Percentiles rank a stretch among this genome's conserved stretches.
Conservation (phyloP, 2,329 filamentous ascomycete genomes). For the Penicillium sp. region DNA sequence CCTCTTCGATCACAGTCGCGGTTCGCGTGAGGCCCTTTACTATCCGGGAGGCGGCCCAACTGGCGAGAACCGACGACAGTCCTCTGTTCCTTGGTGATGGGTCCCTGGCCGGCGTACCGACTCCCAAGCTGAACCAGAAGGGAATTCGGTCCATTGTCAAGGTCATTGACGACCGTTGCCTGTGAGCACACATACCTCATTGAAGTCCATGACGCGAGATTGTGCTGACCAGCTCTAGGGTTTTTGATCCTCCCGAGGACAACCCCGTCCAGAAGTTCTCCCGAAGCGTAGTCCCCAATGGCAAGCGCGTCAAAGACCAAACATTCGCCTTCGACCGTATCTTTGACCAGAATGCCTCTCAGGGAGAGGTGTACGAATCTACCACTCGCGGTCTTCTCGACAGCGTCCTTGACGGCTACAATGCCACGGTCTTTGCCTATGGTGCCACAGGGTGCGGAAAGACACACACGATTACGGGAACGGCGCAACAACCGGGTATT, state of each 20-base stretch:
- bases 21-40: conserved; percentile 68
- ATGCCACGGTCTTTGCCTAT: conserved; percentile 98
- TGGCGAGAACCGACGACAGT: conserved; percentile 74
- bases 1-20: conserved; percentile 54
- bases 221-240: conserved; percentile 54
- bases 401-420: conserved; percentile 95
- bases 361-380: conserved; percentile 91
- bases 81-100: conserved; percentile 95
- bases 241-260: conserved; percentile 97
- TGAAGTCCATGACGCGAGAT: conserved; percentile 7
- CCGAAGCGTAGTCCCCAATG: conserved; percentile 74
- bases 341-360: conserved; percentile 92
- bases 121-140: conserved; percentile 81
- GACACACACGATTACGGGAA: conserved; percentile 96
- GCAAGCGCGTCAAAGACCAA: conserved; percentile 95
- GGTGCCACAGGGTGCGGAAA: conserved; percentile 98
- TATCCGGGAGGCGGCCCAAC: conserved; percentile 91
- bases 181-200: conserved; percentile 62
- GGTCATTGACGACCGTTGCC: conserved; percentile 90
- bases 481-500: conserved; percentile 88
- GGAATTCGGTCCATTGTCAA: conserved; percentile 92
- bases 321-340: conserved; percentile 96
- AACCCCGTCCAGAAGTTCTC: conserved; percentile 87
- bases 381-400: conserved; percentile 89
- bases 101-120: conserved; percentile 81